These are phyloP conservation scores for Cyclotella cryptica DNA, from an alignment of 108 stramenopile species.

Conservation along the genomic window DNA sequence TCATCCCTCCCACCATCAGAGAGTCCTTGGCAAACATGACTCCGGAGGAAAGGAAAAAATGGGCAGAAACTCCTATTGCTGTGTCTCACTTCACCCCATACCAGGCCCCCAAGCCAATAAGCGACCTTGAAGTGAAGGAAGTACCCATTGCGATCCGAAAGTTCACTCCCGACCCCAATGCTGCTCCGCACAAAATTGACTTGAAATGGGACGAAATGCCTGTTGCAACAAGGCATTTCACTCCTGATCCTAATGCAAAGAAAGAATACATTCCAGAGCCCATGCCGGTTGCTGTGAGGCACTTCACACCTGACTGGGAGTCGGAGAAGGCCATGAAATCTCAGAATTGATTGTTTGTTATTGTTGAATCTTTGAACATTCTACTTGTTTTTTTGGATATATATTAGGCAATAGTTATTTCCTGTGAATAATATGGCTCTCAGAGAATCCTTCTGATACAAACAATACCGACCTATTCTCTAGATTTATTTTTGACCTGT, in stretches of 20 bases:
- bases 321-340: neutral
- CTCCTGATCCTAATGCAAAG: conserved; percentile 1
- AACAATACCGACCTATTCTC: too few species aligned
- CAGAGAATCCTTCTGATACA: too few species aligned
- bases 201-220: conserved; percentile 5
- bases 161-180: conserved; percentile 16
- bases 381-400: too few species aligned
- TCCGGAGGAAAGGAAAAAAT: conserved; percentile 13
- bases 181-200: neutral
- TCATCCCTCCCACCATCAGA: conserved; percentile 12
- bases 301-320: conserved; percentile 5
- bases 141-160: neutral
- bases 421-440: too few species aligned
- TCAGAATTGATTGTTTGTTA: too few species aligned
- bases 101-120: neutral
- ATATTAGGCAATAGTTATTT: too few species aligned
- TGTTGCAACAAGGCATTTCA: conserved; percentile 8
- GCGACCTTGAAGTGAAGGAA: neutral
- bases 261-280: neutral
- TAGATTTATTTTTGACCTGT: too few species aligned
- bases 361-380: too few species aligned
- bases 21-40: conserved; percentile 10
- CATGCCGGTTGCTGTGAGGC: neutral
- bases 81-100: conserved; percentile 7
- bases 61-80: conserved; percentile 8